Percentiles rank a stretch among this genome's conserved stretches.
Evolutionary conservation across 805 yeast species (phyloP).

Genomic region (Wickerhamomyces subpelliculosus): DNA sequence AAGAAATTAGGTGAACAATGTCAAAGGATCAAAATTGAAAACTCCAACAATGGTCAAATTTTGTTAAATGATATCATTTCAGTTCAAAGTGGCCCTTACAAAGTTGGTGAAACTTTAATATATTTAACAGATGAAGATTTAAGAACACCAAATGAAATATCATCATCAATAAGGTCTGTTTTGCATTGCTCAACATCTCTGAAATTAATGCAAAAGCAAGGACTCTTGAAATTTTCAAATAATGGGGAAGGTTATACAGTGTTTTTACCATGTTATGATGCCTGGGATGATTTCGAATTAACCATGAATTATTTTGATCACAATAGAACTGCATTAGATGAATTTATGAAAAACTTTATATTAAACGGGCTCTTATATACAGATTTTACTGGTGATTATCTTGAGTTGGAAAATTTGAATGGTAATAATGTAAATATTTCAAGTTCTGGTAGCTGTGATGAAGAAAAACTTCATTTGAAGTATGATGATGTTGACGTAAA

Average conservation of each 20-base stretch:
- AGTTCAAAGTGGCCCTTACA: conserved; percentile 37
- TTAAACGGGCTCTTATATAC: conserved; percentile 62
- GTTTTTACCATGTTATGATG: conserved; percentile 67
- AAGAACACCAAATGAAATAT: conserved; percentile 55
- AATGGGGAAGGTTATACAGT: conserved; percentile 64
- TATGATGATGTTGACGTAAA: conserved; percentile 15
- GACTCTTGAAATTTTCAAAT: conserved; percentile 43
- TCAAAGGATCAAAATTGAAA: conserved; percentile 46
- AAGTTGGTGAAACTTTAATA: conserved; percentile 59
- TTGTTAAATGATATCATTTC: conserved; percentile 50
- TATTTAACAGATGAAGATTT: conserved; percentile 57
- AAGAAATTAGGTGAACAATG: conserved; percentile 57
- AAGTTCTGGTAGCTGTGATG: conserved; percentile 8
- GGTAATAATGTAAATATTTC: conserved; percentile 18
- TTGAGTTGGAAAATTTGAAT: conserved; percentile 24
- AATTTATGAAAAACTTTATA: conserved; percentile 50
- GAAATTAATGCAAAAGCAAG: conserved; percentile 44
- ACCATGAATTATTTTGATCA: conserved; percentile 49
- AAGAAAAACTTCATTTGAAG: conserved; percentile 16
- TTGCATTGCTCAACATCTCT: conserved; percentile 61
- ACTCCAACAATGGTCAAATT: conserved; percentile 23
- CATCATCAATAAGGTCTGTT: conserved; percentile 58
- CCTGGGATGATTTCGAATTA: conserved; percentile 64
- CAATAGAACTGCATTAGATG: conserved; percentile 44
- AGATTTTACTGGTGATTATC: conserved; percentile 36